Base-by-base conservation (phyloP, 805 yeast genomes). In the Hanseniaspora valbyensis region DNA sequence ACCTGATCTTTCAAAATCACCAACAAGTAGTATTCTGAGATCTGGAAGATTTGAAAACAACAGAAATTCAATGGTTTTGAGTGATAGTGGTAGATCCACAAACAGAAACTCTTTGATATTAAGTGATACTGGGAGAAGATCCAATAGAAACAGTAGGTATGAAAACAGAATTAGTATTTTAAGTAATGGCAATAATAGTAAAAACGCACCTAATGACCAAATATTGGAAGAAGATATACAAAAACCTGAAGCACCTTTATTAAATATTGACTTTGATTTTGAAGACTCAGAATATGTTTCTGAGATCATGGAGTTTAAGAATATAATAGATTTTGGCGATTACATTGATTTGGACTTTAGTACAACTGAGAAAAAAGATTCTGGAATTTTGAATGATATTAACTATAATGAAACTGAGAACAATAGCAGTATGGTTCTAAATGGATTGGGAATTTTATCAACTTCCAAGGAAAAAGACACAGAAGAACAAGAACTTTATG, bases 261-360 rank as follows among this genome's bases (percentile, higher is more conserved):
- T 40, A 32, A 44, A 45, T 24, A 45, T 45, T 21, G 45, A 42
- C 21, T 44, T 44, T 36, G 50, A 50, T 24, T 50, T 36, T 29
- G 65, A 61, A 7, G 68, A 62, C 21, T 62, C 59, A 2, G 71
- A 68, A 22, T 61, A 67, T 33, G 62, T 68, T 53, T 63, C 66
- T 0, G 72, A 70, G 42, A 65, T 72, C 14, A 62, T 68, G 61
- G 75, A 71, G 54, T 72, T 71, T 55, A 72, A 73, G 5, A 71
- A 67, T 41, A 65, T 69, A 45, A 70, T 72, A 25, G 68, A 71
- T 55, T 72, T 72, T 56, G 76, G 74, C 4, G 74, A 66, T 22
- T 72, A 66, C 29, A 53, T 70, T 21, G 64, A 69, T 24, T 53
- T 69, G 26, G 65, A 63, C 42, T 54, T 68, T 21, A 68, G 66